Percentiles rank a stretch among this genome's conserved stretches.
Evolutionary conservation across 371 early-diverging fungal species (phyloP).

Genomic region (Chytridium lagenaria): DNA sequence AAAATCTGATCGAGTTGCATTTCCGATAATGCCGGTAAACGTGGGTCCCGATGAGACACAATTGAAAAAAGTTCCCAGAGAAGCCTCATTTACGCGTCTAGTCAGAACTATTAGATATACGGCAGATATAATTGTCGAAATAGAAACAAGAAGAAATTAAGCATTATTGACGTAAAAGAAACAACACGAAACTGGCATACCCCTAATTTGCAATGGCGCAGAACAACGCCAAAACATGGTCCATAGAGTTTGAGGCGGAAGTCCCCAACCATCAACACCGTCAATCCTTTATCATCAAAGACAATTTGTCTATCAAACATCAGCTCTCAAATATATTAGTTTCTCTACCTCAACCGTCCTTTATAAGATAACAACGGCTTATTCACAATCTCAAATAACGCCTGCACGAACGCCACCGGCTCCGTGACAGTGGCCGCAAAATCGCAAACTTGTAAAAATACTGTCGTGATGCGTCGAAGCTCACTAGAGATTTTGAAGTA

Average conservation of each 20-base stretch:
- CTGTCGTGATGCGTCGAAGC: constrained; percentile 12
- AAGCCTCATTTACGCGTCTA: not conserved
- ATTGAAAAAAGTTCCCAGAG: not conserved
- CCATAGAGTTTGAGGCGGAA: constrained; percentile 6
- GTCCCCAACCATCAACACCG: constrained; percentile 9
- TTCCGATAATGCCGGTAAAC: constrained; percentile 17
- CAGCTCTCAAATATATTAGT: not conserved
- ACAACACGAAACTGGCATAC: no score
- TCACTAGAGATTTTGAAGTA: not conserved
- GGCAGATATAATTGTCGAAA: not conserved
- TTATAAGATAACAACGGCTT: not conserved
- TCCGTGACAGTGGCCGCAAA: not conserved
- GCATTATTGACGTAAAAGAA: no score
- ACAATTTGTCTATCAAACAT: constrained; percentile 18
- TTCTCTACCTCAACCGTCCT: constrained; percentile 1
- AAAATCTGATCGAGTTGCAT: not conserved
- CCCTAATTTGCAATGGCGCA: constrained; percentile 8
- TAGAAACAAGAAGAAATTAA: no score
- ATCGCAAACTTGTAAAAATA: constrained; percentile 3
- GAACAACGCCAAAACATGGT: constrained; percentile 17
- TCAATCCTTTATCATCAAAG: constrained; percentile 17
- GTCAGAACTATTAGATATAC: not conserved
- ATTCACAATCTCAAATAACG: not conserved
- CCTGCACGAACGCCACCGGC: not conserved
- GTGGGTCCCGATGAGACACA: not conserved